Conservation (phyloP, 1,139 yeast genomes). For the Saccharomyces hybrid region DNA sequence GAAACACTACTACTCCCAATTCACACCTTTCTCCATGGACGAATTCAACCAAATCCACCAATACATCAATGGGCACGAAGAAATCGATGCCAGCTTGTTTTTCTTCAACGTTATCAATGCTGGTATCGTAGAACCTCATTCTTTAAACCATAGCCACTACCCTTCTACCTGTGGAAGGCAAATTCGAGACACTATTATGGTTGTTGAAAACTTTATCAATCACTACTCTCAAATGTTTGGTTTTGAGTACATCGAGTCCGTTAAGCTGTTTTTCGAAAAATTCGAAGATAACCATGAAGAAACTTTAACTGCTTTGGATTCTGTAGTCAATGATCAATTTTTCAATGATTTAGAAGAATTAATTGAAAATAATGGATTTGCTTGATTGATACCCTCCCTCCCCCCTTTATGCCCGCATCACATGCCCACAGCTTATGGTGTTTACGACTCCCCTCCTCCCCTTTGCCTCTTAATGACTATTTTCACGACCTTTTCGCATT, state of each 20-base stretch:
- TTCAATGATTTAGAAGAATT: constrained; percentile 8
- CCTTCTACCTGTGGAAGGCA: constrained; percentile 1
- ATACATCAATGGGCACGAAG: background rate
- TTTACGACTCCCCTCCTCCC: background rate
- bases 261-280: constrained; percentile 14
- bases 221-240: constrained; percentile 21
- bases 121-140: constrained; percentile 6
- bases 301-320: constrained; percentile 7
- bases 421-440: background rate
- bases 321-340: constrained; percentile 9
- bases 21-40: constrained; percentile 43
- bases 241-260: constrained; percentile 19
- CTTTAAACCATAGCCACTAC: constrained; percentile 3
- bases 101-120: constrained; percentile 20
- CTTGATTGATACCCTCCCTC: background rate
- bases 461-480: background rate
- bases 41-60: constrained; percentile 35
- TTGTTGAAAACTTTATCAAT: constrained; percentile 16
- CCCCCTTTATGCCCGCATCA: background rate
- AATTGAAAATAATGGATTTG: constrained; percentile 5
- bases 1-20: constrained; percentile 45
- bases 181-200: constrained; percentile 11
- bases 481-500: background rate
- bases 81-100: constrained; percentile 11
- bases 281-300: constrained; percentile 3